phyloP scores from a whole-genome alignment of 768 basidiomycete genomes.

The Leccinellum albellum region DNA sequence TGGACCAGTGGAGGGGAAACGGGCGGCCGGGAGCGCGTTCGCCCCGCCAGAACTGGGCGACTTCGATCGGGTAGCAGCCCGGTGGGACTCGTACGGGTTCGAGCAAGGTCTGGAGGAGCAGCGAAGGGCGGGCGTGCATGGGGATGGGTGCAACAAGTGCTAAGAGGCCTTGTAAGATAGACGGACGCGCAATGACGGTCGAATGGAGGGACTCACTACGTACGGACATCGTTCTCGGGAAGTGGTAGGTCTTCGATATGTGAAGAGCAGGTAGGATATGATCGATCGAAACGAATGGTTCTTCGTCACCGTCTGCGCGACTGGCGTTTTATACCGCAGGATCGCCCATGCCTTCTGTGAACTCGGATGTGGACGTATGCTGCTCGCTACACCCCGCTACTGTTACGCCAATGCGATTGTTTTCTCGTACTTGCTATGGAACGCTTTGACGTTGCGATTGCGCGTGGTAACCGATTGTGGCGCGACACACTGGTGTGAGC shows the following conservation, averaged over 20 bases:
- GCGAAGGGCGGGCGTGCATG: neutral
- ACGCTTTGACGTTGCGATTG: neutral
- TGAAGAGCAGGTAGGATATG: too few species aligned
- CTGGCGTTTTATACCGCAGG: neutral
- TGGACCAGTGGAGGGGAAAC: constrained; percentile 28
- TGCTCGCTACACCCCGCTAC: neutral
- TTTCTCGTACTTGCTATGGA: neutral
- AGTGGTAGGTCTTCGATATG: neutral
- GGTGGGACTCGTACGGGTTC: constrained; percentile 17
- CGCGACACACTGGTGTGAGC: neutral
- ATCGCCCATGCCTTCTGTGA: neutral
- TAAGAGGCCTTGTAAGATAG: neutral
- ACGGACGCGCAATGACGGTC: neutral
- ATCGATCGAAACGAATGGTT: neutral
- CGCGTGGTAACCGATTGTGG: too few species aligned
- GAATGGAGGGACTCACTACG: neutral
- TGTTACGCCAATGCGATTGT: neutral
- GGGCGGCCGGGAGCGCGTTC: constrained; percentile 9
- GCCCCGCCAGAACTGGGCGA: constrained; percentile 32
- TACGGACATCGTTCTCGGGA: neutral
- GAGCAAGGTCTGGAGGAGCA: constrained; percentile 8
- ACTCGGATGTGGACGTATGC: neutral
- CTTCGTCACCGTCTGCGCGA: neutral
- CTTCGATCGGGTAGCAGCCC: constrained; percentile 20
- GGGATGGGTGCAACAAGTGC: neutral